These are phyloP conservation scores for Carallia pectinifolia DNA, from an alignment of 345 rosid species.

Conservation along the genomic window DNA sequence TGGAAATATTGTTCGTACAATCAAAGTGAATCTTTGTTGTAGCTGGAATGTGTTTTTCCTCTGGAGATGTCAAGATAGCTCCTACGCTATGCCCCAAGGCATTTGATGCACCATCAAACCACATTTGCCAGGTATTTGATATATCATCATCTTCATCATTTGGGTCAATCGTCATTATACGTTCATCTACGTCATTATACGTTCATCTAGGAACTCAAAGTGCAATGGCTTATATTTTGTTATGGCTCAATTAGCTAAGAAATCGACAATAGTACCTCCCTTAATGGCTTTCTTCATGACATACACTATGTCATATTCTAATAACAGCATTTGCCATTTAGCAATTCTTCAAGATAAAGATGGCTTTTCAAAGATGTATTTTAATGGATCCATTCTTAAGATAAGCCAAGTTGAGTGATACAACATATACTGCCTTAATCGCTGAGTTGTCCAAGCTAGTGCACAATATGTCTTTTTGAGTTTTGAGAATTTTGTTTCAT, in stretches of 20 bases:
- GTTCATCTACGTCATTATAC: neutral
- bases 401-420: neutral
- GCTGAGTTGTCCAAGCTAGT: neutral
- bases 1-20: neutral
- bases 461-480: slow-evolving; percentile 6
- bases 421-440: slow-evolving; percentile 1
- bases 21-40: neutral
- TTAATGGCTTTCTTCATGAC: neutral
- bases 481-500: neutral
- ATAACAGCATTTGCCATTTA: neutral
- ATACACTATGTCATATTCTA: neutral
- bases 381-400: neutral
- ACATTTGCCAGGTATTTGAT: no score
- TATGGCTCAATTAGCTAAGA: neutral
- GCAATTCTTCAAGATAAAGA: neutral
- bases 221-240: neutral
- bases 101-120: neutral
- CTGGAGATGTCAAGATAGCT: neutral
- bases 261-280: neutral
- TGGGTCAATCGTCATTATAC: neutral
- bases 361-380: neutral
- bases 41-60: neutral
- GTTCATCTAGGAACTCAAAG: neutral
- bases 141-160: no score
- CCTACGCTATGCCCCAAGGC: neutral